Conservation (phyloP, 2,329 filamentous ascomycete genomes). For the Nectriaceae sp. region DNA sequence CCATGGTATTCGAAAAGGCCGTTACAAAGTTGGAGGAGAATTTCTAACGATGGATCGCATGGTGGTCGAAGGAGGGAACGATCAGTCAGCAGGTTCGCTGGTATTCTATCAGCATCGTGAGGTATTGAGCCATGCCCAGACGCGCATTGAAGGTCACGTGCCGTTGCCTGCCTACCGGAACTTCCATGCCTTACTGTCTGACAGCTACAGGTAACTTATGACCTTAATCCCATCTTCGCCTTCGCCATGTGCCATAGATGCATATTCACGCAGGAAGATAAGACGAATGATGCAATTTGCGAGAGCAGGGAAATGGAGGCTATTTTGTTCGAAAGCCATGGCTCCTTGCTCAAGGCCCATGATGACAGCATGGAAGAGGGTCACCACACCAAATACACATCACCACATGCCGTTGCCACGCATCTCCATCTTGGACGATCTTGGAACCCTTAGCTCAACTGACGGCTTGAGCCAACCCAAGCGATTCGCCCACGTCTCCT, state of each 20-base stretch:
- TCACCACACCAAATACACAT: background rate
- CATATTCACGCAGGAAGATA: no score
- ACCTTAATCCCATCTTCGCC: no score
- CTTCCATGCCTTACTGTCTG: no score
- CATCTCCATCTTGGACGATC: background rate
- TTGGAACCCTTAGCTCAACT: background rate
- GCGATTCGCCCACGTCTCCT: background rate
- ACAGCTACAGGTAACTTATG: no score
- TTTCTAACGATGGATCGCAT: no score
- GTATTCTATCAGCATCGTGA: slow-evolving; percentile 27
- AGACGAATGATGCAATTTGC: no score
- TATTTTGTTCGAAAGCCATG: background rate
- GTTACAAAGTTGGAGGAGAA: background rate
- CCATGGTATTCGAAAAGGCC: no score
- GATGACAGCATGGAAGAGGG: background rate
- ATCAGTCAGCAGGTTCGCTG: slow-evolving; percentile 32
- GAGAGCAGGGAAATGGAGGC: background rate
- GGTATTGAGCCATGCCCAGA: slow-evolving; percentile 2
- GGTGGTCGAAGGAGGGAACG: slow-evolving; percentile 13
- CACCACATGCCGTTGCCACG: background rate
- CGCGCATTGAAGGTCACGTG: slow-evolving; percentile 3
- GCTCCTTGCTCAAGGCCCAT: background rate
- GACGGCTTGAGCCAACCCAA: background rate
- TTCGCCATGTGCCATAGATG: no score
- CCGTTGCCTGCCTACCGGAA: slow-evolving; percentile 4